Conservation (phyloP, 805 yeast species). For the Zygosaccharomyces bailii region DNA sequence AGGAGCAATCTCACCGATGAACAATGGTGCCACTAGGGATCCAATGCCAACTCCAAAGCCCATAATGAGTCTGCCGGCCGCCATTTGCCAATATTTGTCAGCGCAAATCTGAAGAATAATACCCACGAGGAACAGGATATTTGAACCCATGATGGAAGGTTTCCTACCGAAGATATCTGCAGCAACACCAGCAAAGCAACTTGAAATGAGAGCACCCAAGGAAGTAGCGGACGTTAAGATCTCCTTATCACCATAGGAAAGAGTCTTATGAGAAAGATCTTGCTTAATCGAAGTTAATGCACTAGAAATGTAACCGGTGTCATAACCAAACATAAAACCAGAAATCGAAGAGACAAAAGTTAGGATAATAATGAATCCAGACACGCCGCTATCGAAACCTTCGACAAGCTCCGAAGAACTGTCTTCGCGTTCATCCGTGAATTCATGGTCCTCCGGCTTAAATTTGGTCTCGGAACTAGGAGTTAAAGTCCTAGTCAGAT, state of each 20-base stretch:
- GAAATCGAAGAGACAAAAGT: slow-evolving; percentile 83
- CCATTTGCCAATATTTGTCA: slow-evolving; percentile 83
- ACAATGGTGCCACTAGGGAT: slow-evolving; percentile 88
- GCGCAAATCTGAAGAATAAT: slow-evolving; percentile 82
- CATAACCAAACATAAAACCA: slow-evolving; percentile 96
- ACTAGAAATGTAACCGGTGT: slow-evolving; percentile 93
- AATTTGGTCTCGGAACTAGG: not conserved
- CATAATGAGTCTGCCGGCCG: slow-evolving; percentile 84
- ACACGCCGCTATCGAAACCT: slow-evolving; percentile 52
- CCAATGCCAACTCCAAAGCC: slow-evolving; percentile 98
- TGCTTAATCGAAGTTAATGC: slow-evolving; percentile 84
- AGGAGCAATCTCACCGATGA: slow-evolving; percentile 90
- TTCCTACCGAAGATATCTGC: slow-evolving; percentile 87
- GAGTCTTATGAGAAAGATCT: slow-evolving; percentile 56
- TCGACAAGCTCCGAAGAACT: slow-evolving; percentile 39
- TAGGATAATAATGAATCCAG: slow-evolving; percentile 60
- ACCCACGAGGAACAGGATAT: slow-evolving; percentile 77
- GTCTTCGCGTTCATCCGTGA: slow-evolving; percentile 39
- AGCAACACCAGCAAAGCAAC: slow-evolving; percentile 70
- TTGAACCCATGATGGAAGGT: slow-evolving; percentile 78
- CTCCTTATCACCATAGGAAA: slow-evolving; percentile 80
- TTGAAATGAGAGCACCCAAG: slow-evolving; percentile 82
- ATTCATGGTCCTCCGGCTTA: not conserved
- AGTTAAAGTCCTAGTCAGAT: not conserved
- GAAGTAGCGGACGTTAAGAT: slow-evolving; percentile 93